phyloP scores from a whole-genome alignment of 768 basidiomycete species.

The Amanita molliuscula region DNA sequence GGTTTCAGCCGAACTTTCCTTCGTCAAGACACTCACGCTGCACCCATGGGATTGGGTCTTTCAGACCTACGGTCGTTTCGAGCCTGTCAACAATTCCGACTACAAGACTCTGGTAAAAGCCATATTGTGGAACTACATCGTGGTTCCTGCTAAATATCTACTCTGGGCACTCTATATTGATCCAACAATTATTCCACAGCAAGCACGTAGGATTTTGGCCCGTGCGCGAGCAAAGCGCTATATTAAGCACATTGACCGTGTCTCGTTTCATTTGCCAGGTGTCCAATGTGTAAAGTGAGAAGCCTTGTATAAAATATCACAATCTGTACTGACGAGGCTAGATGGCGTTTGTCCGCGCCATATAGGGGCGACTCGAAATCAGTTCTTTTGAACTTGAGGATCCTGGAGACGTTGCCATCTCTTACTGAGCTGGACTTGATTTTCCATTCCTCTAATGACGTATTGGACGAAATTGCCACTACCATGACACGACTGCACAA shows the following conservation, averaged over 20 bases:
- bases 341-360: not conserved
- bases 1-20: not conserved
- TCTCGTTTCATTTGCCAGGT: not conserved
- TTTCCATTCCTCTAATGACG: not conserved
- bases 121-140: not conserved
- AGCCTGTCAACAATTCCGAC: not conserved
- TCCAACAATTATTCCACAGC: not conserved
- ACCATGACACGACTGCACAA: conserved; percentile 2
- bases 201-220: not conserved
- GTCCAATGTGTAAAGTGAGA: conserved; percentile 2
- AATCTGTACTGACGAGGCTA: not conserved
- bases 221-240: not conserved
- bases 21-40: not conserved
- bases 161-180: conserved; percentile 1
- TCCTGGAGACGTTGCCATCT: not conserved
- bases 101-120: not conserved
- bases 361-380: not conserved
- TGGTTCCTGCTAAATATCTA: not conserved
- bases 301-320: not conserved
- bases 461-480: not conserved
- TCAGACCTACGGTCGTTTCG: not conserved
- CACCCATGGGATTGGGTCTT: conserved; percentile 5
- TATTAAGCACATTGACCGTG: not conserved
- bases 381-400: not conserved
- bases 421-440: conserved; percentile 3